Conservation (phyloP, 495 filamentous ascomycete genomes). For the Tetracladium setigerum region DNA sequence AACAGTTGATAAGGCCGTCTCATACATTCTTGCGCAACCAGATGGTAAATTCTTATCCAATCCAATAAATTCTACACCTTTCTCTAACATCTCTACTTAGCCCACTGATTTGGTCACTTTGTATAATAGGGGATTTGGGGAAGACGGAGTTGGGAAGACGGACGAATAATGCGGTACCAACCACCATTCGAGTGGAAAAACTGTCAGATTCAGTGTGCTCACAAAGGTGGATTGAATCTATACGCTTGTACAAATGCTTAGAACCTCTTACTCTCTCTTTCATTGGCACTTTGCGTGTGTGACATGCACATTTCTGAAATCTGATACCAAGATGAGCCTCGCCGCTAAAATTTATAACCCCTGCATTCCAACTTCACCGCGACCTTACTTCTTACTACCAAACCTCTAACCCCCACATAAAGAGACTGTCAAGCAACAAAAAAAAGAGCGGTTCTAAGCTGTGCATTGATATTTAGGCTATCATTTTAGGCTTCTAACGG, state of each 20-base stretch:
- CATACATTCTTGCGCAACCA: conserved; percentile 92
- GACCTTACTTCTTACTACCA: too few relatives aligned
- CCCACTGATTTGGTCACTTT: conserved; percentile 24
- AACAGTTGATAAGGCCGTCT: conserved; percentile 87
- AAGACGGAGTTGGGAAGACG: background rate
- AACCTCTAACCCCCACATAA: too few relatives aligned
- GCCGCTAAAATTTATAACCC: too few relatives aligned
- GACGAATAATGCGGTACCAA: conserved; percentile 2
- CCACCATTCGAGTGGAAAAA: conserved; percentile 8
- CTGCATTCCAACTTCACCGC: background rate
- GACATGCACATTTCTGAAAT: background rate
- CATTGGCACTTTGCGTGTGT: background rate
- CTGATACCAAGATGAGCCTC: too few relatives aligned
- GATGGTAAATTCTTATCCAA: conserved; percentile 44
- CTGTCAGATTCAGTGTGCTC: conserved; percentile 17
- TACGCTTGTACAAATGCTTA: conserved; percentile 22
- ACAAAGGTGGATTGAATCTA: conserved; percentile 21
- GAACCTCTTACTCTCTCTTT: conserved; percentile 20
- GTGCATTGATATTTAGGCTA: too few relatives aligned
- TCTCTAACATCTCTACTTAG: conserved; percentile 16
- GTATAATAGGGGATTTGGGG: conserved; percentile 22
- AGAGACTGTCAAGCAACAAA: too few relatives aligned
- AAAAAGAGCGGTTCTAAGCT: too few relatives aligned
- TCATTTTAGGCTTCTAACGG: too few relatives aligned
- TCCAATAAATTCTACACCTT: too few relatives aligned